Conservation (phyloP, 352 stramenopile genomes). For the Phytophthora tentaculata region DNA sequence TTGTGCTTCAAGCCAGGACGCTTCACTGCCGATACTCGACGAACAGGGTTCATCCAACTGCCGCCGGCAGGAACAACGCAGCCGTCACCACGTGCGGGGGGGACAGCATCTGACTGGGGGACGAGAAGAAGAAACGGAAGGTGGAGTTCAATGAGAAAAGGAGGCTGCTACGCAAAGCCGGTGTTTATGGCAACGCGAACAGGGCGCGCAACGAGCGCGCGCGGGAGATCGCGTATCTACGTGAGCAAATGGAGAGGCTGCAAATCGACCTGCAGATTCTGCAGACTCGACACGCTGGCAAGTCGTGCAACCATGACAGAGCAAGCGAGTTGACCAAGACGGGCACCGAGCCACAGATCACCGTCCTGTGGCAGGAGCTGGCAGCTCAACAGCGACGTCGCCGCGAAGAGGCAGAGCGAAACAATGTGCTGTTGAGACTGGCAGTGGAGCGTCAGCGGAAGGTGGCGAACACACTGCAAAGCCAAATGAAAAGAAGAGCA, state of each 20-base stretch:
- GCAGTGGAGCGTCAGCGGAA: slow-evolving; percentile 51
- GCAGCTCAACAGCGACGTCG: slow-evolving; percentile 25
- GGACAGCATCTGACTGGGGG: slow-evolving; percentile 1
- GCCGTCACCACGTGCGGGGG: background rate
- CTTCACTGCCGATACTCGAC: background rate
- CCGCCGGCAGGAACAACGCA: background rate
- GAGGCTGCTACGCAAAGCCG: slow-evolving; percentile 20
- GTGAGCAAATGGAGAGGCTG: slow-evolving; percentile 38
- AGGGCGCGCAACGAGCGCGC: slow-evolving; percentile 37
- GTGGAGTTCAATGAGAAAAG: slow-evolving; percentile 21
- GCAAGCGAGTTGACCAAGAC: background rate
- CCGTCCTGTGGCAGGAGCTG: slow-evolving; percentile 32
- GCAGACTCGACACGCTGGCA: background rate
- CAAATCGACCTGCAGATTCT: slow-evolving; percentile 39
- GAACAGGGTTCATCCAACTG: background rate
- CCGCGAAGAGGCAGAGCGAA: slow-evolving; percentile 26
- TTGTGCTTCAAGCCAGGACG: background rate
- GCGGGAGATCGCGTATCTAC: slow-evolving; percentile 43
- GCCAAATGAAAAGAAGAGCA: slow-evolving; percentile 34
- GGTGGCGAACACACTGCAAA: slow-evolving; percentile 40
- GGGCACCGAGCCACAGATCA: slow-evolving; percentile 1
- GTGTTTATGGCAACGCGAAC: slow-evolving; percentile 38
- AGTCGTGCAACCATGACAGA: background rate
- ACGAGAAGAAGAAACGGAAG: slow-evolving; percentile 16
- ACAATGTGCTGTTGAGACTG: slow-evolving; percentile 40